phyloP scores from a whole-genome alignment of 495 filamentous ascomycete genomes.

The Cudoniella acicularis region DNA sequence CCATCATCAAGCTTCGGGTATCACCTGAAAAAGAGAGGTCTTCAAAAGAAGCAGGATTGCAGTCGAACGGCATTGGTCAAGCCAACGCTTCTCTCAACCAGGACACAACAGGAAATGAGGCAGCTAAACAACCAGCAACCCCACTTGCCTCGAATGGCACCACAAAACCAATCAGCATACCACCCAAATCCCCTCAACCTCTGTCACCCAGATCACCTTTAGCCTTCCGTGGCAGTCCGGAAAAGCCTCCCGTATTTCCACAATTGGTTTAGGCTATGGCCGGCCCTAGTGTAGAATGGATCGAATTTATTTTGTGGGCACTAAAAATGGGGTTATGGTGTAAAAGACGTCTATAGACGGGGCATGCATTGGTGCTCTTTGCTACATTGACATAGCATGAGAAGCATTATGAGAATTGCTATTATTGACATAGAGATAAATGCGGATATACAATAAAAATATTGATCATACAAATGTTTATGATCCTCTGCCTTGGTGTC shows the following conservation, averaged over 20 bases:
- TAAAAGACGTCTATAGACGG: too few relatives aligned
- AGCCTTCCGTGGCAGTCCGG: slow-evolving; percentile 51
- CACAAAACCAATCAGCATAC: slow-evolving; percentile 10
- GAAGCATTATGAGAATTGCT: too few relatives aligned
- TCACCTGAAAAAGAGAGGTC: slow-evolving; percentile 14
- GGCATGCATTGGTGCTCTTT: too few relatives aligned
- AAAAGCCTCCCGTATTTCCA: slow-evolving; percentile 36
- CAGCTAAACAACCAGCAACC: not conserved
- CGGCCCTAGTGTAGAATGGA: slow-evolving; percentile 23
- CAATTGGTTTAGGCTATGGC: slow-evolving; percentile 28
- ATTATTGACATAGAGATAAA: too few relatives aligned
- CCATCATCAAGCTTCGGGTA: slow-evolving; percentile 14
- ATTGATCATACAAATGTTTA: too few relatives aligned
- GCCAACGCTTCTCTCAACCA: slow-evolving; percentile 3
- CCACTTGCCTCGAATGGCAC: not conserved
- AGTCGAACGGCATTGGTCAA: not conserved
- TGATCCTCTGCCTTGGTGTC: too few relatives aligned
- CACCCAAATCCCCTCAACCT: slow-evolving; percentile 7
- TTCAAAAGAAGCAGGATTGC: not conserved
- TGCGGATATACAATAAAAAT: too few relatives aligned
- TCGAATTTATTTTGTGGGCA: not conserved
- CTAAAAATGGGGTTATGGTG: too few relatives aligned
- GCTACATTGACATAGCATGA: too few relatives aligned
- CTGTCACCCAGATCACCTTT: slow-evolving; percentile 36
- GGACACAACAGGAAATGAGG: not conserved